phyloP scores from a whole-genome alignment of 495 filamentous ascomycete species.

The Annulohypoxylon bovei region DNA sequence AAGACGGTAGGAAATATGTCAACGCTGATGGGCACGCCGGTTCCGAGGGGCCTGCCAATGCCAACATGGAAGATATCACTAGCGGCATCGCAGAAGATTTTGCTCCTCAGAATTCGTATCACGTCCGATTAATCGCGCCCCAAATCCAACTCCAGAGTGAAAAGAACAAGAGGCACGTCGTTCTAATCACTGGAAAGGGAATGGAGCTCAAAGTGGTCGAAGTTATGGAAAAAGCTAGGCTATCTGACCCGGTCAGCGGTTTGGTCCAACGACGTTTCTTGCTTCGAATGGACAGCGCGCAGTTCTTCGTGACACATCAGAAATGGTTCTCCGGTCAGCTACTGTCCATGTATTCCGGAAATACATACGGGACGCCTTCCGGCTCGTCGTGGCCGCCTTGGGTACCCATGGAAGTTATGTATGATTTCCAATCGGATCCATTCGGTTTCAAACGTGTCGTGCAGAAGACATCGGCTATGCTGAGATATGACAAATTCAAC shows the following conservation, averaged over 20 bases:
- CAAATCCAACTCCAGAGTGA: constrained; percentile 98
- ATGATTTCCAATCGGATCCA: constrained; percentile 89
- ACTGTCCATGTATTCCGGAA: constrained; percentile 92
- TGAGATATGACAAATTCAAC: constrained; percentile 98
- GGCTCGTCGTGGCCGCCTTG: constrained; percentile 95
- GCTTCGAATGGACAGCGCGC: constrained; percentile 93
- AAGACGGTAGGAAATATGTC: constrained; percentile 85
- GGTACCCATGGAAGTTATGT: constrained; percentile 98
- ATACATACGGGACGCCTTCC: constrained; percentile 85
- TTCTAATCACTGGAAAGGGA: constrained; percentile 91
- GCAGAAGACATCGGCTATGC: constrained; percentile 89
- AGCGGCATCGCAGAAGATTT: constrained; percentile 88
- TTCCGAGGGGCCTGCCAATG: constrained; percentile 48
- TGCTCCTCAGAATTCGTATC: constrained; percentile 91
- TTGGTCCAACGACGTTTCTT: constrained; percentile 93
- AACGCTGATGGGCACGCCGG: constrained; percentile 64
- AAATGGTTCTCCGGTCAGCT: constrained; percentile 83
- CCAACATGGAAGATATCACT: constrained; percentile 66
- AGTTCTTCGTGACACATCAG: constrained; percentile 96
- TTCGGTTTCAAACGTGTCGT: constrained; percentile 97
- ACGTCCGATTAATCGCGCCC: constrained; percentile 92
- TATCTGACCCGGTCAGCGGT: constrained; percentile 91
- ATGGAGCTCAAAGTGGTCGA: constrained; percentile 98
- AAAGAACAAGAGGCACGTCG: constrained; percentile 92
- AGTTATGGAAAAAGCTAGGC: constrained; percentile 94